phyloP scores from a whole-genome alignment of 371 early-diverging fungal species.

The Rhizopus microsporus region DNA sequence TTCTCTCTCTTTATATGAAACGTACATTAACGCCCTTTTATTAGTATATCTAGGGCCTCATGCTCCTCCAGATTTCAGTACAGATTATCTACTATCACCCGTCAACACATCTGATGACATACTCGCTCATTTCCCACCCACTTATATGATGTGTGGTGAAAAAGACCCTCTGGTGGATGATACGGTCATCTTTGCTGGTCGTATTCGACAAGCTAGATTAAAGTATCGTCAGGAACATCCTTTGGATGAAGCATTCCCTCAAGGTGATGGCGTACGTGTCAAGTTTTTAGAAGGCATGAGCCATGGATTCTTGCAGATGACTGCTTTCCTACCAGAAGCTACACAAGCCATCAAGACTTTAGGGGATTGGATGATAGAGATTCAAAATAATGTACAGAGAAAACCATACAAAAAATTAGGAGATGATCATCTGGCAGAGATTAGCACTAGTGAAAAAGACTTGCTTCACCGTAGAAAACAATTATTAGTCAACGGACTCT shows the following conservation, averaged over 20 bases:
- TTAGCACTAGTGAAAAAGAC: constrained; percentile 46
- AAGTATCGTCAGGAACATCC: constrained; percentile 26
- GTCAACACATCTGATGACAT: constrained; percentile 86
- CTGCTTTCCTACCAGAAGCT: constrained; percentile 83
- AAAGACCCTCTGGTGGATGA: constrained; percentile 97
- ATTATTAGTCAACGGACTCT: constrained; percentile 38
- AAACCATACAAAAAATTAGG: constrained; percentile 1
- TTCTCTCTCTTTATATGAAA: not conserved
- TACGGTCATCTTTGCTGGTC: constrained; percentile 88
- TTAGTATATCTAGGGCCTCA: constrained; percentile 85
- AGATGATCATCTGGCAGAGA: constrained; percentile 35
- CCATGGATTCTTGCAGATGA: constrained; percentile 92
- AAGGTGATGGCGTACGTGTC: constrained; percentile 45
- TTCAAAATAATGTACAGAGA: constrained; percentile 9
- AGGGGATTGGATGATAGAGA: constrained; percentile 68
- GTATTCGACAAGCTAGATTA: constrained; percentile 80
- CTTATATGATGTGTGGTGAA: constrained; percentile 91
- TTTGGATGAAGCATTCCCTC: constrained; percentile 20
- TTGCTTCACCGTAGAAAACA: constrained; percentile 47
- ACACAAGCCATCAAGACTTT: constrained; percentile 64
- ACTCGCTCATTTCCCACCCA: constrained; percentile 87
- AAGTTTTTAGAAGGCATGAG: constrained; percentile 89
- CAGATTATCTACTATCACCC: constrained; percentile 86
- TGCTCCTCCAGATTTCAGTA: constrained; percentile 73
- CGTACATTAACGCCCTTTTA: not conserved